A percentile compares a stretch with the other conserved stretches of the same genome.
Evolutionary conservation across 805 yeast species (phyloP).

Genomic region (Schizosaccharomyces japonicus): DNA sequence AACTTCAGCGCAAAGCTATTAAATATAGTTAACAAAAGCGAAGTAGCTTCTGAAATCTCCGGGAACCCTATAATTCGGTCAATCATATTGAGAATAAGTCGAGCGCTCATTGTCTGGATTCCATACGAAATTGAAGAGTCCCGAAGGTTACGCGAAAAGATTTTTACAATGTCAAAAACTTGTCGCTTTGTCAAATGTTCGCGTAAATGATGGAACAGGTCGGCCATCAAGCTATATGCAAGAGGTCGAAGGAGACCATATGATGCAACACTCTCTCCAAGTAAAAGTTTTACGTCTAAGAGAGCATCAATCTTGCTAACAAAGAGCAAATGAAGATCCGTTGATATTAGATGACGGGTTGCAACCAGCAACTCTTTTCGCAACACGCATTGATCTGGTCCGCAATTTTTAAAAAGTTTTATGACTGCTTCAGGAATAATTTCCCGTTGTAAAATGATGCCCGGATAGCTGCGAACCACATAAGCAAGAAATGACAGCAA

Average conservation of each 20-base stretch:
- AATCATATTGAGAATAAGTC: constrained; percentile 60
- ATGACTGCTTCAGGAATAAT: constrained; percentile 71
- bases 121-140: constrained; percentile 66
- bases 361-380: constrained; percentile 85
- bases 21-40: constrained; percentile 61
- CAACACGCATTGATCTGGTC: constrained; percentile 74
- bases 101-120: constrained; percentile 92
- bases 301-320: constrained; percentile 65
- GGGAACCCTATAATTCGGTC: constrained; percentile 69
- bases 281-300: constrained; percentile 64
- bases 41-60: constrained; percentile 27
- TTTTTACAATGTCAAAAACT: constrained; percentile 64
- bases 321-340: constrained; percentile 62
- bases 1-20: constrained; percentile 74
- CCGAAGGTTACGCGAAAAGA: constrained; percentile 56
- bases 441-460: constrained; percentile 31
- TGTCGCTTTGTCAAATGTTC: constrained; percentile 59
- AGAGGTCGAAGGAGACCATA: constrained; percentile 66
- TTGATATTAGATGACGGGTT: constrained; percentile 78
- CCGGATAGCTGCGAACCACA: constrained; percentile 63
- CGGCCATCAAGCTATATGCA: constrained; percentile 90
- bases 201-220: constrained; percentile 77
- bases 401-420: constrained; percentile 78
- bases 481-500: constrained; percentile 89
- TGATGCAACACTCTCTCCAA: constrained; percentile 83